Conservation (phyloP, 2,329 filamentous ascomycete genomes). For the Lecanicillium sp. region DNA sequence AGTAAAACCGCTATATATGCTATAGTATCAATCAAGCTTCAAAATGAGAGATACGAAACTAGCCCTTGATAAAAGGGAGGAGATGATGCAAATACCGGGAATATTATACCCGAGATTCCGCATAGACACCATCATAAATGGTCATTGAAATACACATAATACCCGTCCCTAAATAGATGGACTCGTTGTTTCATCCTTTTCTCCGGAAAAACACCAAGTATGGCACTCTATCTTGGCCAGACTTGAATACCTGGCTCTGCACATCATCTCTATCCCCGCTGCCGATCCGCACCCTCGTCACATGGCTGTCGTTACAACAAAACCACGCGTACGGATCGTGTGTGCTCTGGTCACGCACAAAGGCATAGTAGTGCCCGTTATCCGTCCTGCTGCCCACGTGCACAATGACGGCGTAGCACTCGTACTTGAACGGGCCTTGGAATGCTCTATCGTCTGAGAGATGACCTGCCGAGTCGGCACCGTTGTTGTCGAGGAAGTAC, state of each 20-base stretch:
- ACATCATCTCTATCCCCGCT: conserved; percentile 24
- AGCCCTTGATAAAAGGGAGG: too few relatives aligned
- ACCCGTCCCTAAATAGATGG: too few relatives aligned
- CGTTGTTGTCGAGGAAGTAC: conserved; percentile 30
- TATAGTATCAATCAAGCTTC: too few relatives aligned
- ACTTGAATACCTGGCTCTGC: conserved; percentile 30
- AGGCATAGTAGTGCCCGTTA: conserved; percentile 73
- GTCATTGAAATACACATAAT: too few relatives aligned
- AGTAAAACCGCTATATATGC: too few relatives aligned
- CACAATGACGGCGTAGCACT: conserved; percentile 77
- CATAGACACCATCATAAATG: too few relatives aligned
- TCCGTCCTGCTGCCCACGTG: conserved; percentile 62
- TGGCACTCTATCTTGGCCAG: conserved; percentile 29
- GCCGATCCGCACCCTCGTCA: conserved; percentile 34
- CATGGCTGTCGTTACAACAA: conserved; percentile 36
- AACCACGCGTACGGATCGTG: conserved; percentile 38
- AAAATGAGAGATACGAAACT: too few relatives aligned
- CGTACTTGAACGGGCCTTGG: conserved; percentile 59
- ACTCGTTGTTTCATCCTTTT: conserved; percentile 23
- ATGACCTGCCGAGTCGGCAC: conserved; percentile 18
- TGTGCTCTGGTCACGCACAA: conserved; percentile 50
- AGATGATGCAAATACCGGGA: too few relatives aligned
- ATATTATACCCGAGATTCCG: too few relatives aligned
- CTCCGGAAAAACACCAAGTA: conserved; percentile 39
- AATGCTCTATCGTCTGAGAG: conserved; percentile 32